Percentiles rank a stretch among this genome's conserved stretches.
phyloP scores from a whole-genome alignment of 2,329 filamentous ascomycete genomes.

The Trichoderma koningii region DNA sequence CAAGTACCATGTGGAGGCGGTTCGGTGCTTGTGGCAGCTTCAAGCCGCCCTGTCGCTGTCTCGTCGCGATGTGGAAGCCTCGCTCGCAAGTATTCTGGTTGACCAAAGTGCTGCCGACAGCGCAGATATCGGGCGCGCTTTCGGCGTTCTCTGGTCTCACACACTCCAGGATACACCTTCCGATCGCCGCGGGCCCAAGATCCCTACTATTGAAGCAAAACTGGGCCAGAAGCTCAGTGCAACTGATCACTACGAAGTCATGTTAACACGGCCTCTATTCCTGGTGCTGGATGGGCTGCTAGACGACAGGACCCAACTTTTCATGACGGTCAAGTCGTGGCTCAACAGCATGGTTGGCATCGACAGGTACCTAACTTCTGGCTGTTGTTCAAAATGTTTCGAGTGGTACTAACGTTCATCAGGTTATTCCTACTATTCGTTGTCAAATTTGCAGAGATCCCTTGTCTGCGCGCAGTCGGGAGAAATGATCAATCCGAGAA shows the following conservation, averaged over 20 bases:
- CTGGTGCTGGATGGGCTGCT: slow-evolving; percentile 76
- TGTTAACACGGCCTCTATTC: slow-evolving; percentile 80
- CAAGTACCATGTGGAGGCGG: slow-evolving; percentile 93
- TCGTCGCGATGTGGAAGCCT: slow-evolving; percentile 77
- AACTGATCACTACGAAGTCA: slow-evolving; percentile 65
- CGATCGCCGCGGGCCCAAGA: slow-evolving; percentile 55
- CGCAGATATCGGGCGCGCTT: slow-evolving; percentile 67
- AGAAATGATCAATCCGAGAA: slow-evolving; percentile 30
- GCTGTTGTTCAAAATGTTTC: not conserved
- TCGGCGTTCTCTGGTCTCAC: slow-evolving; percentile 81
- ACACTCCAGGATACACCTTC: slow-evolving; percentile 62
- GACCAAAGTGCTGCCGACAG: slow-evolving; percentile 42
- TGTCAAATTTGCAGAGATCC: slow-evolving; percentile 57
- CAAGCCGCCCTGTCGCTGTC: slow-evolving; percentile 69
- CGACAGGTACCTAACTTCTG: slow-evolving; percentile 53
- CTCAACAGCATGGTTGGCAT: slow-evolving; percentile 67
- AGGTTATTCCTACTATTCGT: slow-evolving; percentile 65
- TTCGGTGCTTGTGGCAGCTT: slow-evolving; percentile 81
- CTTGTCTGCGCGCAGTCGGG: slow-evolving; percentile 47
- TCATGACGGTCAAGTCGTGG: slow-evolving; percentile 79
- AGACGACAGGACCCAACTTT: slow-evolving; percentile 72
- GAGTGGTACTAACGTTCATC: not conserved
- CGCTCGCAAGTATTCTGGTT: slow-evolving; percentile 70
- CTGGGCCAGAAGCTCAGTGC: slow-evolving; percentile 51
- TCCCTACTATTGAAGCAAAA: slow-evolving; percentile 42